phyloP scores from a whole-genome alignment of 805 yeast genomes.

The Metschnikowia proteae region DNA sequence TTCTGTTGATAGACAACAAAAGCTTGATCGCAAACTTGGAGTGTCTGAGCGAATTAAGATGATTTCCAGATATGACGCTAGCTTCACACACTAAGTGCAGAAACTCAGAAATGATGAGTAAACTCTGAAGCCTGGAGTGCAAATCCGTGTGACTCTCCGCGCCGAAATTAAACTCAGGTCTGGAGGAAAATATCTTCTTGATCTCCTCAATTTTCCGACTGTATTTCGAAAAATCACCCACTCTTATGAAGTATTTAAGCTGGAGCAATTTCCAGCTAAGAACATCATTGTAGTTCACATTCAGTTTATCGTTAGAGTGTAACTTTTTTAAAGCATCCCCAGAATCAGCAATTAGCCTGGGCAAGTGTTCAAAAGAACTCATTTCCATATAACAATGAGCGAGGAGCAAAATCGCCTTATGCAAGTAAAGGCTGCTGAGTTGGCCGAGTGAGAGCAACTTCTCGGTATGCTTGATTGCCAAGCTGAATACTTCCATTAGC shows the following conservation, averaged over 20 bases:
- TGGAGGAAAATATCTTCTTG: slow-evolving; percentile 20
- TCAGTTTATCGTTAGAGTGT: neutral
- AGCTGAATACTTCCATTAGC: slow-evolving; percentile 8
- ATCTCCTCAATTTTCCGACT: slow-evolving; percentile 23
- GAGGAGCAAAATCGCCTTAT: slow-evolving; percentile 6
- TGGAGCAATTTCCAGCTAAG: slow-evolving; percentile 28
- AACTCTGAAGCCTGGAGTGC: slow-evolving; percentile 22
- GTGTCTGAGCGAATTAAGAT: slow-evolving; percentile 32
- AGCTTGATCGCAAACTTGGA: slow-evolving; percentile 50
- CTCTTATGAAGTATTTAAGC: slow-evolving; percentile 24
- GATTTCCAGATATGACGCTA: slow-evolving; percentile 18
- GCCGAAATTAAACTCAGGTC: slow-evolving; percentile 28
- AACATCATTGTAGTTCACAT: slow-evolving; percentile 14
- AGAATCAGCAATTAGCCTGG: slow-evolving; percentile 16
- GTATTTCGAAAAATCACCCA: slow-evolving; percentile 20
- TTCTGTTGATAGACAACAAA: slow-evolving; percentile 50
- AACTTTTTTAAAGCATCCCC: slow-evolving; percentile 10
- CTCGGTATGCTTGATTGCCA: neutral
- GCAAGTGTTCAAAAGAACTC: slow-evolving; percentile 7
- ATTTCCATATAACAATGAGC: slow-evolving; percentile 6
- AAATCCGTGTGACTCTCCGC: slow-evolving; percentile 13
- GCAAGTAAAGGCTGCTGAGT: neutral
- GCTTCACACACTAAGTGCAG: slow-evolving; percentile 30
- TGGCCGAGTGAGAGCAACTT: neutral
- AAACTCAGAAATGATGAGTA: slow-evolving; percentile 32